Percentiles rank a stretch among this genome's conserved stretches.
Conservation (phyloP, 2,329 filamentous ascomycete genomes). For the Hypoxylon sp. region DNA sequence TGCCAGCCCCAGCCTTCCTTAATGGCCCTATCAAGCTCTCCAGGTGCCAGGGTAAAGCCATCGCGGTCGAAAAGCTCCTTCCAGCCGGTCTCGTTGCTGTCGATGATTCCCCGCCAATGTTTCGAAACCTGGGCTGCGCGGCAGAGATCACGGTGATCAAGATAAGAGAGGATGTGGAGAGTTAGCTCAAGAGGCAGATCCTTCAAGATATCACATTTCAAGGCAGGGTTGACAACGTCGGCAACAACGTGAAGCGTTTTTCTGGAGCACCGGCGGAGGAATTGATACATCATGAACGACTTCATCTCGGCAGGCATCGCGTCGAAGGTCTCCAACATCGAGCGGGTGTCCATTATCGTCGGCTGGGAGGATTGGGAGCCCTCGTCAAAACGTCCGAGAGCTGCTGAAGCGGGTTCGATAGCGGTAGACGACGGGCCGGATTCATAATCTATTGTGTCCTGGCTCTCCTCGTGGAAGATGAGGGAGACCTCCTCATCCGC, state of each 20-base stretch:
- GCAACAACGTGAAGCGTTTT: conserved; percentile 91
- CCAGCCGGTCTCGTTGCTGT: conserved; percentile 96
- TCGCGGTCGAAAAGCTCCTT: conserved; percentile 91
- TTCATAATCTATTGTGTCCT: conserved; percentile 58
- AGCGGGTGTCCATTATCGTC: conserved; percentile 81
- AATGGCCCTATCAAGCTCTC: conserved; percentile 89
- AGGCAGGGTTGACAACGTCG: conserved; percentile 89
- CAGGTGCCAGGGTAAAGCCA: conserved; percentile 82
- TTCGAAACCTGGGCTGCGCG: conserved; percentile 93
- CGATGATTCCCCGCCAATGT: conserved; percentile 90
- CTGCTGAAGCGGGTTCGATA: conserved; percentile 47
- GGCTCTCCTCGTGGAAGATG: conserved; percentile 59
- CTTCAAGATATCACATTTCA: conserved; percentile 93
- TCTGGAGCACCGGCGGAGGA: conserved; percentile 88
- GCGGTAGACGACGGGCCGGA: conserved; percentile 44
- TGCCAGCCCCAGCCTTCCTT: conserved; percentile 98
- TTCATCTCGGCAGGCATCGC: conserved; percentile 92
- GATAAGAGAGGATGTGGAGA: conserved; percentile 87
- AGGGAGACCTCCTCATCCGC: conserved; percentile 58
- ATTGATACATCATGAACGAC: conserved; percentile 96
- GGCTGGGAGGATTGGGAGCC: conserved; percentile 53
- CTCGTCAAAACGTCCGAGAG: conserved; percentile 49
- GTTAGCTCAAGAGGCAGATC: conserved; percentile 89
- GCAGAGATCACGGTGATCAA: conserved; percentile 89
- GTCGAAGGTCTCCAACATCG: conserved; percentile 91